phyloP scores from a whole-genome alignment of 164 flowering plant species.

The Magnolia sinica region DNA sequence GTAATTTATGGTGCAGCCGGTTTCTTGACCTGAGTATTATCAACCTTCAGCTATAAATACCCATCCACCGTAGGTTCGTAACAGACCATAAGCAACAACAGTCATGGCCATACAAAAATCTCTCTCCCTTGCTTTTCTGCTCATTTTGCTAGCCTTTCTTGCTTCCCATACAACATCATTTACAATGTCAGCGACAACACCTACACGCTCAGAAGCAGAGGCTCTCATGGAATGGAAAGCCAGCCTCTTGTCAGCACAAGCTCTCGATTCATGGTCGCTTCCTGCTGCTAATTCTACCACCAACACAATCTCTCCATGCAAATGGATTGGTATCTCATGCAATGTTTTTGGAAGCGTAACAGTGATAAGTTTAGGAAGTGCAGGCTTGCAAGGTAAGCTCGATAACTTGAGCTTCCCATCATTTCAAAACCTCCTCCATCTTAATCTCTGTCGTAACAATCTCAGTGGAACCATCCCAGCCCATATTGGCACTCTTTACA shows the following conservation, averaged over 20 bases:
- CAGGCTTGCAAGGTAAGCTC: not conserved
- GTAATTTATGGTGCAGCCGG: too few relatives aligned
- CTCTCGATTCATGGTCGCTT: conserved; percentile 2
- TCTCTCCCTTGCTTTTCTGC: not conserved
- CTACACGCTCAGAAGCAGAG: not conserved
- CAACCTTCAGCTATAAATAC: too few relatives aligned
- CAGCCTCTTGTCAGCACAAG: conserved; percentile 11
- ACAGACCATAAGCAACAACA: too few relatives aligned
- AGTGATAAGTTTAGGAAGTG: not conserved
- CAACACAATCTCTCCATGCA: not conserved
- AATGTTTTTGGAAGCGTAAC: not conserved
- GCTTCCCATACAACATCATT: not conserved
- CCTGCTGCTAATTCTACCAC: not conserved
- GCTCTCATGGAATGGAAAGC: conserved; percentile 1
- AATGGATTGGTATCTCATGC: conserved; percentile 4
- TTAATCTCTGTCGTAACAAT: conserved; percentile 1
- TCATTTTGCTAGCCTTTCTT: not conserved
- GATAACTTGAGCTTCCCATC: conserved; percentile 3
- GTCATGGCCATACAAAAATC: not conserved
- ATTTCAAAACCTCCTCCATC: not conserved
- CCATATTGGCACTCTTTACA: conserved; percentile 1
- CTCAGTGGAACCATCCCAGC: conserved; percentile 8
- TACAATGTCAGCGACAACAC: not conserved
- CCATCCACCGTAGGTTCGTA: too few relatives aligned
- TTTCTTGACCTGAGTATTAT: too few relatives aligned